A percentile compares a stretch with the other conserved stretches of the same genome.
These are phyloP conservation scores for Strigomonas galati DNA, from an alignment of 208 protist genomes.

Conservation along the genomic window DNA sequence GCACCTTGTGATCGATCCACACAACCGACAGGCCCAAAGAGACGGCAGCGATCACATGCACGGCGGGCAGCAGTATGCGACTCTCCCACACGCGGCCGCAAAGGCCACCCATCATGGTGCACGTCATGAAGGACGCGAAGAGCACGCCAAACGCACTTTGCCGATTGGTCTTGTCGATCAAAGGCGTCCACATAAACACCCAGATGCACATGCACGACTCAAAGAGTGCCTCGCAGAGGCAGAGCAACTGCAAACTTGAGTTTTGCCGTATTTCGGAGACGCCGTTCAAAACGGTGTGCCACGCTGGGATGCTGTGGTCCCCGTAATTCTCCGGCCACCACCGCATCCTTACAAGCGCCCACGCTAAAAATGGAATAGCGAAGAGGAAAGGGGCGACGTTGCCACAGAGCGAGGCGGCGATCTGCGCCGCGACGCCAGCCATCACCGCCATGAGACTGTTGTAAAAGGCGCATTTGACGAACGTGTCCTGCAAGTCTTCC, in stretches of 20 bases:
- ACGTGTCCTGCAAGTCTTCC: slow-evolving; percentile 47
- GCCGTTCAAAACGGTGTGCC: slow-evolving; percentile 16
- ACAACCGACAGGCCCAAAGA: slow-evolving; percentile 6
- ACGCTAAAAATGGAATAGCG: slow-evolving; percentile 26
- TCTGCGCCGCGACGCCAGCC: slow-evolving; percentile 55
- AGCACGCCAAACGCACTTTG: slow-evolving; percentile 67
- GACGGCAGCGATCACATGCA: slow-evolving; percentile 6
- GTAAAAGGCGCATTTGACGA: slow-evolving; percentile 39
- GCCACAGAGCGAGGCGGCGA: slow-evolving; percentile 17
- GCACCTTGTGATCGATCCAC: slow-evolving; percentile 11
- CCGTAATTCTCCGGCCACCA: slow-evolving; percentile 87
- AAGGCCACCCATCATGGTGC: slow-evolving; percentile 21
- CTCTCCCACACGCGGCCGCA: slow-evolving; percentile 7
- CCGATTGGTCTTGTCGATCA: slow-evolving; percentile 18
- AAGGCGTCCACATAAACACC: slow-evolving; percentile 87
- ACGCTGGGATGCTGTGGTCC: slow-evolving; percentile 13
- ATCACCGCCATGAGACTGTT: slow-evolving; percentile 76
- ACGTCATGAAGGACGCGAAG: slow-evolving; percentile 81
- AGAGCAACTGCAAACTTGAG: slow-evolving; percentile 33
- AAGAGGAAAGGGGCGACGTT: slow-evolving; percentile 43
- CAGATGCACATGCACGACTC: slow-evolving; percentile 87
- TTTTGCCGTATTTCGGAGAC: neutral
- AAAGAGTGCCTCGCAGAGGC: slow-evolving; percentile 69
- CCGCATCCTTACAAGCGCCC: slow-evolving; percentile 20
- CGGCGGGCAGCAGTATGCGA: neutral